A percentile compares a stretch with the other conserved stretches of the same genome.
Evolutionary conservation across 2,329 filamentous ascomycete genomes (phyloP).

Genomic region (Cyphellophora attinorum): DNA sequence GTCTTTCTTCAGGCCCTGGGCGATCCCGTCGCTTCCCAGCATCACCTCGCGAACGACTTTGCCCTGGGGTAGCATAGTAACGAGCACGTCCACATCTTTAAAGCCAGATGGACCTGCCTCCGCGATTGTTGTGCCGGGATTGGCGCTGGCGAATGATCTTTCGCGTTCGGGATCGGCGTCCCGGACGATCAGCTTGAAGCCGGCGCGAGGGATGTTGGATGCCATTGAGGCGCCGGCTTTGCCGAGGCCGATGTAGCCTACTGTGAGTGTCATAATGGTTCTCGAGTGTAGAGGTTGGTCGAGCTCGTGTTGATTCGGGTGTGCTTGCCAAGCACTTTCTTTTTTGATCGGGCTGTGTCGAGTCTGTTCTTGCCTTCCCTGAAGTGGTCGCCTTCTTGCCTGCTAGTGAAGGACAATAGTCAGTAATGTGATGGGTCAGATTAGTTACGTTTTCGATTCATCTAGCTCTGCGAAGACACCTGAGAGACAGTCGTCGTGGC

Average conservation of each 20-base stretch:
- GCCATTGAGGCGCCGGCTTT: conserved; percentile 26
- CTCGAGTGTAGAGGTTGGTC: too few species aligned
- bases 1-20: conserved; percentile 19
- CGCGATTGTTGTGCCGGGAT: conserved; percentile 45
- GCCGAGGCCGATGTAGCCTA: conserved; percentile 26
- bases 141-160: conserved; percentile 68
- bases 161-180: conserved; percentile 46
- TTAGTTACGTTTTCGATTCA: too few species aligned
- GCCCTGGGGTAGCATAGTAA: conserved; percentile 26
- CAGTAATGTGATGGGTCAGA: too few species aligned
- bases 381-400: too few species aligned
- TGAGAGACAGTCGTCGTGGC: too few species aligned
- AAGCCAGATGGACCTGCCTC: conserved; percentile 19
- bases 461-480: too few species aligned
- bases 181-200: conserved; percentile 23
- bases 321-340: too few species aligned
- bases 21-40: conserved; percentile 20
- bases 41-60: conserved; percentile 25
- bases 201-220: conserved; percentile 23
- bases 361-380: too few species aligned
- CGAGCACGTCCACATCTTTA: conserved; percentile 22
- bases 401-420: too few species aligned
- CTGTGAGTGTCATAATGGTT: conserved; percentile 7
- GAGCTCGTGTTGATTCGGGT: too few species aligned
- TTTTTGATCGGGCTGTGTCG: too few species aligned